These are phyloP conservation scores for Trichoderma atroviride DNA, from an alignment of 2,329 filamentous ascomycete species.

Conservation along the genomic window DNA sequence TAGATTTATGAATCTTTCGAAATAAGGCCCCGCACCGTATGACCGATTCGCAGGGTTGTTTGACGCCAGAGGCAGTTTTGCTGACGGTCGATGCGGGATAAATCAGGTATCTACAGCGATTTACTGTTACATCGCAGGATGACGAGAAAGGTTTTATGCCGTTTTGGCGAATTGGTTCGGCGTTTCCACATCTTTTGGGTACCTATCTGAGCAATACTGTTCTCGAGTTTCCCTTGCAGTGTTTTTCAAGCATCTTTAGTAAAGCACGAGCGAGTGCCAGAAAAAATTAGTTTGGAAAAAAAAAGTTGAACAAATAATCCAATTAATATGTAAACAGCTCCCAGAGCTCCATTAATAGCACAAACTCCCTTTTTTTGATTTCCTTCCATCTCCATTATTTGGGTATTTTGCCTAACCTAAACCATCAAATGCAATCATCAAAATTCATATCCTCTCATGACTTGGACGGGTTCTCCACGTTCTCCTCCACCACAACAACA, in stretches of 20 bases:
- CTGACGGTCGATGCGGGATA: slow-evolving; percentile 1
- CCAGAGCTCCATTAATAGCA: background rate
- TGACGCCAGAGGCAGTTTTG: background rate
- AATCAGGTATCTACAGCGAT: background rate
- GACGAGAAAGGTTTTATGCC: background rate
- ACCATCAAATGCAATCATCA: slow-evolving; percentile 16
- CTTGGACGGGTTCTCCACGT: slow-evolving; percentile 5
- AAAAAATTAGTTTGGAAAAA: background rate
- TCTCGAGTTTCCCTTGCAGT: background rate
- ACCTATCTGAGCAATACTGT: background rate
- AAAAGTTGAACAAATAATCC: background rate
- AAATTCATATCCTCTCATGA: slow-evolving; percentile 3
- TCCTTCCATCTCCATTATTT: background rate
- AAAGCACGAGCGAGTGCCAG: background rate
- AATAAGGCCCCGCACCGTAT: slow-evolving; percentile 4
- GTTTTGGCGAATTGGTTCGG: background rate
- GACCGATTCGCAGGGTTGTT: background rate
- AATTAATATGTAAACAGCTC: background rate
- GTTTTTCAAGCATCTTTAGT: background rate
- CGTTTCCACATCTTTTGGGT: no score
- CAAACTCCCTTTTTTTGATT: slow-evolving; percentile 1
- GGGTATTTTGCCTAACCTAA: slow-evolving; percentile 19
- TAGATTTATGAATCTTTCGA: background rate
- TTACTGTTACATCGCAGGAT: background rate
- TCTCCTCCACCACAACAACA: slow-evolving; percentile 12